phyloP scores from a whole-genome alignment of 2,329 filamentous ascomycete species.

The Ambrosiella beaveri region DNA sequence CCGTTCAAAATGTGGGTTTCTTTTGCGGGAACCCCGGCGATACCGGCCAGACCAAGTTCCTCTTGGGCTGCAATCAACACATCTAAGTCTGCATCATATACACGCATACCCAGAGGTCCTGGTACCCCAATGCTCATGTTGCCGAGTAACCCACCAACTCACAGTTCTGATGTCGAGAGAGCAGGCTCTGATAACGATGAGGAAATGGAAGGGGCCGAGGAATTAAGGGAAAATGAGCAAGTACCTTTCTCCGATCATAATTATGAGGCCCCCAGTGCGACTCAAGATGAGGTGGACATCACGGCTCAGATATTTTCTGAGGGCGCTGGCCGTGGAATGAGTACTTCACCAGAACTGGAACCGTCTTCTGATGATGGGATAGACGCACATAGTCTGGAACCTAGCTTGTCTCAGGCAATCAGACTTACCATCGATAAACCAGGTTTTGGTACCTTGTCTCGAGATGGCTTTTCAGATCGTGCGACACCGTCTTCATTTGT shows the following conservation, averaged over 20 bases:
- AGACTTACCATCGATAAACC: too few species aligned
- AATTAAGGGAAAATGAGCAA: not conserved
- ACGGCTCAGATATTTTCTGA: conserved; percentile 1
- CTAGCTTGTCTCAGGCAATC: too few species aligned
- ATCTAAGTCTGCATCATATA: not conserved
- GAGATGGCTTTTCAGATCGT: too few species aligned
- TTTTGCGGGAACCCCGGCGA: not conserved
- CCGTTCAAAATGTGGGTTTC: not conserved
- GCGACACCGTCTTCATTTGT: too few species aligned
- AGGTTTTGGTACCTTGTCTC: too few species aligned
- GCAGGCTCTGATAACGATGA: not conserved
- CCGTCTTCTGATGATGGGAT: not conserved
- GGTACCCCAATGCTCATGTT: not conserved
- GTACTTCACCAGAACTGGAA: not conserved
- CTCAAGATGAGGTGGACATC: not conserved
- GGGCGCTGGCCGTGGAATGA: not conserved
- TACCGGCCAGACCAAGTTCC: too few species aligned
- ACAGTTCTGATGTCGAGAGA: not conserved
- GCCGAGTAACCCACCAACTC: not conserved
- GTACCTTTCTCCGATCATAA: not conserved
- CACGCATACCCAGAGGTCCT: not conserved
- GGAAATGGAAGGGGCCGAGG: not conserved
- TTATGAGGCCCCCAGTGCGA: not conserved
- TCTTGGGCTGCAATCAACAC: too few species aligned
- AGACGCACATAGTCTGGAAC: not conserved